Conservation (phyloP, 176 grass and related monocot genomes). For the Ampelocalamus luodianensis region DNA sequence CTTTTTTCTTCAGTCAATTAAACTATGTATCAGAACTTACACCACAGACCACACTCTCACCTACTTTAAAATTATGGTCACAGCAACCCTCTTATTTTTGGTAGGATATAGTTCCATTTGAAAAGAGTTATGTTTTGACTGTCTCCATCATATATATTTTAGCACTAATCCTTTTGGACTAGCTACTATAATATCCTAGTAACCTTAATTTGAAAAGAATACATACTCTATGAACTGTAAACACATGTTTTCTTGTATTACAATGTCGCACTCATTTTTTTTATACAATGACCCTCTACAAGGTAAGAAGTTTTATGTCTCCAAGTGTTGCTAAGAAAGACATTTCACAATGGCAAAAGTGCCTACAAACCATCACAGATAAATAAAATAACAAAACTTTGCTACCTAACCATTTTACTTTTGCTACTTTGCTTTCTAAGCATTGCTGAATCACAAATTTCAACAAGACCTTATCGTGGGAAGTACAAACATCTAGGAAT, state of each 20-base stretch:
- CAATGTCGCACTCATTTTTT: background rate
- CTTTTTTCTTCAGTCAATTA: background rate
- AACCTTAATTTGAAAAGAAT: slow-evolving; percentile 3
- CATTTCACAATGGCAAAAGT: slow-evolving; percentile 8
- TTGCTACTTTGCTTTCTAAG: slow-evolving; percentile 2
- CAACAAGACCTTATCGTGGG: slow-evolving; percentile 31
- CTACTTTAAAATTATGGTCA: background rate
- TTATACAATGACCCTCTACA: background rate
- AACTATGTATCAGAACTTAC: background rate
- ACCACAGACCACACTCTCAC: slow-evolving; percentile 8
- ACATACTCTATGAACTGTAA: background rate
- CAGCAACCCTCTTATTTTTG: background rate
- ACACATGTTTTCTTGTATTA: background rate
- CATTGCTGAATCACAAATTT: slow-evolving; percentile 31
- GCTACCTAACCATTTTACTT: background rate
- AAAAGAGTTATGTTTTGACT: slow-evolving; percentile 16
- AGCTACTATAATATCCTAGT: slow-evolving; percentile 25
- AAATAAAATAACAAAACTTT: slow-evolving; percentile 7
- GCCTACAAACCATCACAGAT: background rate
- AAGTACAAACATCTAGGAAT: slow-evolving; percentile 42
- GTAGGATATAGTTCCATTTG: background rate
- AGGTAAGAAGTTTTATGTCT: background rate
- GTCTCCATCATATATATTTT: slow-evolving; percentile 6
- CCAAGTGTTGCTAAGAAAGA: slow-evolving; percentile 9
- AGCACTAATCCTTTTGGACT: slow-evolving; percentile 9